Percentiles rank a stretch among this genome's conserved stretches.
Conservation (phyloP, 1,284 basidiomycete genomes). For the Volvariella volvacea region DNA sequence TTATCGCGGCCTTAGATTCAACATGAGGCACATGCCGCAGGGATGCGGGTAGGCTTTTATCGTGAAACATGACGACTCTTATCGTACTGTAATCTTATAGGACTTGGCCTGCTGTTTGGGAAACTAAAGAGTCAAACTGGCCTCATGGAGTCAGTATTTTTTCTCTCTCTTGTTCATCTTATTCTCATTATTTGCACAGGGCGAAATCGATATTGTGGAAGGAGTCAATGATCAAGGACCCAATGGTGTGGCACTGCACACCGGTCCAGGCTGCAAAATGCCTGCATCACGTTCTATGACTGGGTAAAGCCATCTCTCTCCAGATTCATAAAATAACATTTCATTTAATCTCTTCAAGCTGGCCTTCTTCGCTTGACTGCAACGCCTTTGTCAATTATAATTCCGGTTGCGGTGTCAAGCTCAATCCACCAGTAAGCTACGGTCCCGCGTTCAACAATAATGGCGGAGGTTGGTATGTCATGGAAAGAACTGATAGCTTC, state of each 20-base stretch:
- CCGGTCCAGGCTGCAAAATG: conserved; percentile 54
- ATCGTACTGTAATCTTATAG: no score
- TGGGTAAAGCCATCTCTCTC: conserved; percentile 33
- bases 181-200: conserved; percentile 24
- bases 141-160: conserved; percentile 31
- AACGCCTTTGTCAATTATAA: conserved; percentile 49
- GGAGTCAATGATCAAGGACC: conserved; percentile 53
- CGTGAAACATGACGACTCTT: conserved; percentile 1
- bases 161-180: not conserved
- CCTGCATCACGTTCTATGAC: conserved; percentile 39
- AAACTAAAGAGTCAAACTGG: conserved; percentile 39
- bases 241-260: conserved; percentile 61
- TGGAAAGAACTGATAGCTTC: conserved; percentile 41
- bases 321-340: not conserved
- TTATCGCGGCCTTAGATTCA: conserved; percentile 30
- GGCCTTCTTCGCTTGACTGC: conserved; percentile 45
- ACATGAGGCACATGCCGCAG: conserved; percentile 48
- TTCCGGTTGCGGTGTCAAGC: conserved; percentile 57
- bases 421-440: conserved; percentile 40
- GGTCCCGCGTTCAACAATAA: conserved; percentile 54
- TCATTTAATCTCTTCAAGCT: conserved; percentile 1
- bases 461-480: conserved; percentile 58
- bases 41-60: conserved; percentile 55
- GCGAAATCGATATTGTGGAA: conserved; percentile 67
- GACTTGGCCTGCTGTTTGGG: conserved; percentile 49